Conservation (phyloP, 768 basidiomycete genomes). For the Boletus barrowsii region DNA sequence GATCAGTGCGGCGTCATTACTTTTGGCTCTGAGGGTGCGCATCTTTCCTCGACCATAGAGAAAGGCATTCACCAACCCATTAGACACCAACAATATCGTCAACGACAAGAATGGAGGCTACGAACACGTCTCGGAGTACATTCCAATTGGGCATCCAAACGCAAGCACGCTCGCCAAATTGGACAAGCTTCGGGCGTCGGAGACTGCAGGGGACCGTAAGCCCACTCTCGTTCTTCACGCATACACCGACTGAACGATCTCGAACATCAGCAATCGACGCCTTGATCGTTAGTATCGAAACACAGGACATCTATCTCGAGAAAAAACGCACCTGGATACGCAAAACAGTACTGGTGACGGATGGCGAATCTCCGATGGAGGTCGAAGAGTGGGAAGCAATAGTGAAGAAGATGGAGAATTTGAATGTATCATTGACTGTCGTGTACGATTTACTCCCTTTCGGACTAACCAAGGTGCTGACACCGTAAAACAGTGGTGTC, state of each 20-base stretch:
- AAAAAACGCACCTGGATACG: conserved; percentile 83
- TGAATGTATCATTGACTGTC: conserved; percentile 59
- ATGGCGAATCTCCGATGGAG: conserved; percentile 75
- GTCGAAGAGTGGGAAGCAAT: conserved; percentile 74
- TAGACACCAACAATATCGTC: conserved; percentile 67
- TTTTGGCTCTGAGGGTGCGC: conserved; percentile 76
- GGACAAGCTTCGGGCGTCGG: conserved; percentile 55
- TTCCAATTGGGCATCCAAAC: conserved; percentile 66
- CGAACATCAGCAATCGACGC: conserved; percentile 70
- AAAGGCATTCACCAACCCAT: background rate
- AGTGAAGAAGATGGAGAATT: conserved; percentile 57
- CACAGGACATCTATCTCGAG: conserved; percentile 62
- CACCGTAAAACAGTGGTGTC: conserved; percentile 58
- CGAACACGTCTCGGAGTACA: conserved; percentile 67
- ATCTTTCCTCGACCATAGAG: background rate
- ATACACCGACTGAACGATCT: background rate
- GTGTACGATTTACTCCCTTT: conserved; percentile 48
- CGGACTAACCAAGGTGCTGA: background rate
- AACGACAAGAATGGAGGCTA: conserved; percentile 65
- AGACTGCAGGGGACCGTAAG: conserved; percentile 64
- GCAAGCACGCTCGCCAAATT: conserved; percentile 63
- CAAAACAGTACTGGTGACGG: conserved; percentile 80
- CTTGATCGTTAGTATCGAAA: conserved; percentile 81
- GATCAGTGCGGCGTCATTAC: conserved; percentile 89
- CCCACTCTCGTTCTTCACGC: background rate